Percentiles rank a stretch among this genome's conserved stretches.
Conservation (phyloP, 2,329 filamentous ascomycete genomes). For the Emergomyces orientalis region DNA sequence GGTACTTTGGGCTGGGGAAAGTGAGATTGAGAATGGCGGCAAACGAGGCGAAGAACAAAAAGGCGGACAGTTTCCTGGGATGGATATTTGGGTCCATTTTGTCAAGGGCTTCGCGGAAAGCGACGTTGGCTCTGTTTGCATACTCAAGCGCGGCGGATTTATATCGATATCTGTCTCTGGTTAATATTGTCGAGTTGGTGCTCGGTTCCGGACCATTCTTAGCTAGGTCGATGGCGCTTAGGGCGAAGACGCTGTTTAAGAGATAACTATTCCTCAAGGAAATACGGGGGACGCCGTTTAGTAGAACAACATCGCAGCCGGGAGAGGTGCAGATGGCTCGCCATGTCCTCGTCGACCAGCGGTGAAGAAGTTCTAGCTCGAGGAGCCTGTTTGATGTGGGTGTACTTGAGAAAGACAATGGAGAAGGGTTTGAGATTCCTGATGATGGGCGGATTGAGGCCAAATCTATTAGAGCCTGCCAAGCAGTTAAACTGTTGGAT, state of each 20-base stretch:
- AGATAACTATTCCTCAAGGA: conserved; percentile 14
- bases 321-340: conserved; percentile 14
- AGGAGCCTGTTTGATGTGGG: conserved; percentile 10
- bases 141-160: background rate
- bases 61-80: background rate
- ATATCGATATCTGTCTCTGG: background rate
- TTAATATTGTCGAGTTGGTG: background rate
- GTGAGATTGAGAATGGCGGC: background rate
- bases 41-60: background rate
- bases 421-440: background rate
- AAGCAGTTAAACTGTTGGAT: background rate
- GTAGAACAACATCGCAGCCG: conserved; percentile 13
- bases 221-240: conserved; percentile 14
- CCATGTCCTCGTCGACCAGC: conserved; percentile 16
- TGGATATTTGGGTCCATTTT: background rate
- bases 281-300: conserved; percentile 11
- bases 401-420: background rate
- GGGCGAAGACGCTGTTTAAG: conserved; percentile 13
- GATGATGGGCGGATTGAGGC: background rate
- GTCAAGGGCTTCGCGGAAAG: background rate
- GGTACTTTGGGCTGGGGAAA: background rate
- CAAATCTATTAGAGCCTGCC: background rate
- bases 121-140: background rate
- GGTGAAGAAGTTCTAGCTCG: conserved; percentile 20
- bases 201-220: background rate